Base-by-base conservation (phyloP, 208 protist genomes). In the Leishmania tropica region DNA sequence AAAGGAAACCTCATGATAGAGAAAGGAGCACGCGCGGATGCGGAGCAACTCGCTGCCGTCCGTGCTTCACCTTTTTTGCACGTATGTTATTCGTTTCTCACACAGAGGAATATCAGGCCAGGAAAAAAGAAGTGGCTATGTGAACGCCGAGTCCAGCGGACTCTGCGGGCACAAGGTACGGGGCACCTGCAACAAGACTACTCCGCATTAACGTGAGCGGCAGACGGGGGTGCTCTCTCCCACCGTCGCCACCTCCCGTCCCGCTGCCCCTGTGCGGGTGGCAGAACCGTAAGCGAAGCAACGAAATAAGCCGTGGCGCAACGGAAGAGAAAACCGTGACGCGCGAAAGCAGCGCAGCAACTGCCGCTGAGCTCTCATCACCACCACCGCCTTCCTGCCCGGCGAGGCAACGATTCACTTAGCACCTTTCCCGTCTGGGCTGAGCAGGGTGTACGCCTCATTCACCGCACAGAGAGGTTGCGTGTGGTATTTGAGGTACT, bases 401-500 rank as follows among this genome's bases (percentile, higher is more conserved):
- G 21, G 45, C 70, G 28, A 74, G 4, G 24, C 45, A 74, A n/a
- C 40, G 21, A 47, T 54, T 47, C 45, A 35, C n/a, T 15, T 74
- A 10, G 70, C 45, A 1, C 45, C 45, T 35, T 51, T 53, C 45
- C 8, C 65, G 8, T 74, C 45, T 48, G 24, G 3, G 15, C 45
- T 48, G 31, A 48, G 11, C 24, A 37, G 45, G 40, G 13, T 48
- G 70, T 35, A 35, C 45, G 24, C 8, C 48, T 76, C 72, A 24
- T 31, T 40, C 51, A 62, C 70, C 28, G 15, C 31, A 85, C 80
- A 88, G 58, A 93, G 79, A 7, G 80, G 68, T 70, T 91, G 84
- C 5, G 93, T 95, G 87, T 97, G 93, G 75, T 94, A 84, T 74
- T 86, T 78, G 68, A 97, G 78, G 83, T 97, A 97, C 45, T 54